Evolutionary conservation across 177 flowering plant species (phyloP).

Genomic region (Vitis hybrid): DNA sequence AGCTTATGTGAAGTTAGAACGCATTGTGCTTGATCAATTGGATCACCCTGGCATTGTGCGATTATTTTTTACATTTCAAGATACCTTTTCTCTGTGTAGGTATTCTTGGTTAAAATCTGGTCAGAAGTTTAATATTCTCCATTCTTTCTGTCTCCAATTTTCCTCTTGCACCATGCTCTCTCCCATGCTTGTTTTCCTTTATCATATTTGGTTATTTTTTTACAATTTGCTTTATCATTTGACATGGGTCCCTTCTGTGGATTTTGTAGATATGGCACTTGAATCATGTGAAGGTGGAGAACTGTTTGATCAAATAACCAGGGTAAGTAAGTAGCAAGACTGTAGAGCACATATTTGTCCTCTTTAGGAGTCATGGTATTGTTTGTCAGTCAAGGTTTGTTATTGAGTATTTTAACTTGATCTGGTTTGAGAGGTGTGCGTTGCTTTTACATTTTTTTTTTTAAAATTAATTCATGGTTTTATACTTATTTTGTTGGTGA

Average conservation of each 20-base stretch:
- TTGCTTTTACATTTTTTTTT: too few species aligned
- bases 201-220: neutral
- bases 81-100: conserved; percentile 88
- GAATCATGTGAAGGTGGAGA: conserved; percentile 99
- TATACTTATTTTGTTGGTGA: too few species aligned
- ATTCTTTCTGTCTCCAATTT: neutral
- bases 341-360: neutral
- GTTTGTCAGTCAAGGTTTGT: too few species aligned
- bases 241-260: conserved; percentile 20
- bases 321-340: conserved; percentile 41
- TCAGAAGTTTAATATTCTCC: neutral
- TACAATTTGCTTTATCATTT: conserved; percentile 5
- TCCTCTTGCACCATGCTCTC: neutral
- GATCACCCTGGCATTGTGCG: conserved; percentile 94
- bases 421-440: too few species aligned
- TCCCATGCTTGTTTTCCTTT: neutral
- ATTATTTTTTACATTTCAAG: conserved; percentile 91
- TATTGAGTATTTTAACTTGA: too few species aligned
- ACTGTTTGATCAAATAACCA: conserved; percentile 96
- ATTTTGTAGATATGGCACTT: conserved; percentile 90
- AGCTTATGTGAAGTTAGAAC: conserved; percentile 93
- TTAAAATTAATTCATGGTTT: too few species aligned
- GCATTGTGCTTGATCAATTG: conserved; percentile 94
- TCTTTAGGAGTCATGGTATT: neutral
- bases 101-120: conserved; percentile 25